Evolutionary conservation across 2,329 filamentous ascomycete genomes (phyloP), one percentile per base, ranked within the genome.

Genomic region (Fusarium incarnatum): DNA sequence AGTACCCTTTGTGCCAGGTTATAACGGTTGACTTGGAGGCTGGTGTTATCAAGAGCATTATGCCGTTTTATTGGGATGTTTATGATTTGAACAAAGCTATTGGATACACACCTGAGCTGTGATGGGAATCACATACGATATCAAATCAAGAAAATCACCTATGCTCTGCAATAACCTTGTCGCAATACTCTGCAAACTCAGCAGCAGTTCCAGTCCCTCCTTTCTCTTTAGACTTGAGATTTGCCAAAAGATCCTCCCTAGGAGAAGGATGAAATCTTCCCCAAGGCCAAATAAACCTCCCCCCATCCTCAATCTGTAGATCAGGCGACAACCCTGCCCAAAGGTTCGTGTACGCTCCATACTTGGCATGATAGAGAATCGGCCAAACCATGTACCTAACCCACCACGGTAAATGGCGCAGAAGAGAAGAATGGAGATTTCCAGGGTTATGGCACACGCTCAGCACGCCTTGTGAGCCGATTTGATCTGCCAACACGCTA

Each of bases 61-160:
- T 71, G 55, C 73, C 78, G 2, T 81, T 79, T 58, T 80, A 81
- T 46, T 80, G 79, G 79, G 76, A 81, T 60, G 77, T 80, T 3
- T 58, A 75, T 8, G 61, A 63, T 18, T 4, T 74, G 18, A 77
- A 74, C 49, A 62, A 62, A 28, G 71, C 72, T 8, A 53, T 76
- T 32, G 70, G 63, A 5, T 56, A 74, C 25, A 68, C 45, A 8
- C 65, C 67, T 4, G 65, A 58, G 12, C 1, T 50, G 2, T 61
- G 25, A 37, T 18, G 20, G 34, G 12, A 4, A 28, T 2, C 16
- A n/a, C 13, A 3, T 34, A 16, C n/a, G 18, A 32, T 18, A 25
- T 16, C 18, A 9, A 25, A n/a, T 9, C 15, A 15, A 9, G 13
- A 13, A 16, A 25, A 8, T 23, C 27, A 67, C 15, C 27, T 44